These are phyloP conservation scores for Pythium dissimile DNA, from an alignment of 352 stramenopile genomes.

Conservation along the genomic window DNA sequence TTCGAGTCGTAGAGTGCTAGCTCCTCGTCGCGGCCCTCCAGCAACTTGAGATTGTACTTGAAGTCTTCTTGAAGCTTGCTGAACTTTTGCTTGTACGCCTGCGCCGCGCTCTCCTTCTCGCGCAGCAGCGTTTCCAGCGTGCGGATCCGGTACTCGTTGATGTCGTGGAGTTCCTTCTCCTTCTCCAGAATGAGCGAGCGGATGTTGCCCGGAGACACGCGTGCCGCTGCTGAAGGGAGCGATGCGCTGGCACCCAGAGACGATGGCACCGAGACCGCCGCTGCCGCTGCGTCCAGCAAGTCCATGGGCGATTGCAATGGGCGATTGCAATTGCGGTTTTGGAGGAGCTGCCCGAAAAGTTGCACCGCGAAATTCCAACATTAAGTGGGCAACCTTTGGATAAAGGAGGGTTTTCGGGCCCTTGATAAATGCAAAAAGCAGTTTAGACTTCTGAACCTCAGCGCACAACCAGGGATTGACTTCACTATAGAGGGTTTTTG, in stretches of 20 bases:
- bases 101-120: constrained; percentile 54
- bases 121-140: constrained; percentile 72
- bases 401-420: not conserved
- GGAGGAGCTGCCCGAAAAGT: too few relatives aligned
- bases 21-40: constrained; percentile 90
- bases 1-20: constrained; percentile 85
- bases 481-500: constrained; percentile 8
- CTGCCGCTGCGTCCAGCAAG: constrained; percentile 6
- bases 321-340: too few relatives aligned
- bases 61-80: constrained; percentile 90
- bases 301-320: constrained; percentile 9
- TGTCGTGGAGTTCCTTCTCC: constrained; percentile 91
- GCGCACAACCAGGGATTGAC: too few relatives aligned
- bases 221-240: constrained; percentile 10
- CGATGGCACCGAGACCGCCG: not conserved
- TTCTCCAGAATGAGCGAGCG: constrained; percentile 88
- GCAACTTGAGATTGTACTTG: constrained; percentile 91
- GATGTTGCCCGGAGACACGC: constrained; percentile 63
- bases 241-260: not conserved
- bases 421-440: not conserved
- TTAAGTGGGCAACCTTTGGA: constrained; percentile 11
- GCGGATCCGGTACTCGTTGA: constrained; percentile 89
- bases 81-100: constrained; percentile 69
- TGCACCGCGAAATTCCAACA: not conserved
- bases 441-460: too few relatives aligned